phyloP scores from a whole-genome alignment of 441 rosid species.

The Kokia cookei region DNA sequence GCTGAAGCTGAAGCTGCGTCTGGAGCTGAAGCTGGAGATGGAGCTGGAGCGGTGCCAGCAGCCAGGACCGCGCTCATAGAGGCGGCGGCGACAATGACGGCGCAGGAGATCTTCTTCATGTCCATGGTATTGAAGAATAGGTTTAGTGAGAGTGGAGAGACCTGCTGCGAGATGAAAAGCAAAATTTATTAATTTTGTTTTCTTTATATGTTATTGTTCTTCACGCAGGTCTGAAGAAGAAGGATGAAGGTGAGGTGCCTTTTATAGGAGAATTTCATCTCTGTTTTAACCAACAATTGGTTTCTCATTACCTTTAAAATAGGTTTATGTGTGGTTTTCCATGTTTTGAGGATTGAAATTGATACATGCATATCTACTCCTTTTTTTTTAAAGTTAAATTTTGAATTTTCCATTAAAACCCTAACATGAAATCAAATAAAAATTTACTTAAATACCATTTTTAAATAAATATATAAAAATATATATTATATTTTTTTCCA shows the following conservation, averaged over 20 bases:
- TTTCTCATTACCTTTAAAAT: background rate
- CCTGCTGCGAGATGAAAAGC: constrained; percentile 21
- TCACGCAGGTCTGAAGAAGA: constrained; percentile 18
- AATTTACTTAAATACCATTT: no score
- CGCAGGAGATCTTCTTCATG: constrained; percentile 11
- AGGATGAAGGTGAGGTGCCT: background rate
- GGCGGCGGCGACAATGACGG: constrained; percentile 5
- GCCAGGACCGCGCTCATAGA: constrained; percentile 1
- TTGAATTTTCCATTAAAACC: no score
- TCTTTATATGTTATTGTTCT: background rate
- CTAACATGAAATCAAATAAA: no score
- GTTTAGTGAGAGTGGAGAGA: background rate
- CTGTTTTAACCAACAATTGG: constrained; percentile 11
- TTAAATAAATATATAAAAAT: no score
- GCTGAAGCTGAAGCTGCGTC: background rate
- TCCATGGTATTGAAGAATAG: background rate
- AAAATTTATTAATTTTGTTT: background rate
- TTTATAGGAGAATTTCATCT: constrained; percentile 1
- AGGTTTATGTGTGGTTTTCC: constrained; percentile 12
- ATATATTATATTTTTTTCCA: no score
- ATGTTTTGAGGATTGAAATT: constrained; percentile 5
- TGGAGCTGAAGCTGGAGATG: background rate
- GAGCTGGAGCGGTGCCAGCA: background rate
- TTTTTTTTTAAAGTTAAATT: background rate
- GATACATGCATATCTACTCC: background rate